Conservation (phyloP, 2,329 filamentous ascomycete species). For the Didymella arachidicola region DNA sequence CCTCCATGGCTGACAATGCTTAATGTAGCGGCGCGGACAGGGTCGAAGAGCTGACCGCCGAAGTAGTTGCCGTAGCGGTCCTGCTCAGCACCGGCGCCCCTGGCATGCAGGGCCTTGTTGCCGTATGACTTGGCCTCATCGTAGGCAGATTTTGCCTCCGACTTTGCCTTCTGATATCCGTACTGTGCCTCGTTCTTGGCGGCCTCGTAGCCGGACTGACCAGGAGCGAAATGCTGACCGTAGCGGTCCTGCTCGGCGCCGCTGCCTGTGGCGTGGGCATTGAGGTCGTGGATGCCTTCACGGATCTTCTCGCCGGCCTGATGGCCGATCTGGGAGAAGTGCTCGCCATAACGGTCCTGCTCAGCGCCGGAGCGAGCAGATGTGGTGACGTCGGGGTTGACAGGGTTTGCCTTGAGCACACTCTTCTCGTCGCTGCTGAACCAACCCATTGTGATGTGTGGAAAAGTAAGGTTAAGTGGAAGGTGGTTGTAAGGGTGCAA, state of each 20-base stretch:
- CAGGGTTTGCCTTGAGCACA: conserved; percentile 25
- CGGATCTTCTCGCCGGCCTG: conserved; percentile 32
- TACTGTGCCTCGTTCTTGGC: conserved; percentile 34
- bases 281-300: conserved; percentile 31
- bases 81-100: conserved; percentile 43
- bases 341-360: conserved; percentile 43
- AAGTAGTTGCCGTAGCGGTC: conserved; percentile 46
- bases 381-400: conserved; percentile 36
- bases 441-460: conserved; percentile 35
- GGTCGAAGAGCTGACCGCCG: conserved; percentile 33
- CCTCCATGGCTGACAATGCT: conserved; percentile 35
- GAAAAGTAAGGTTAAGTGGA: conserved; percentile 1
- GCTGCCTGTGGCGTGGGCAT: conserved; percentile 32
- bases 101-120: conserved; percentile 22
- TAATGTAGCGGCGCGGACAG: conserved; percentile 35
- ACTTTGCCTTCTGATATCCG: conserved; percentile 32
- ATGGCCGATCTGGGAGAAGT: conserved; percentile 36
- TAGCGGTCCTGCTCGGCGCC: conserved; percentile 47
- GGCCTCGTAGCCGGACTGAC: conserved; percentile 24
- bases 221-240: conserved; percentile 36
- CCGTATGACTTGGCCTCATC: conserved; percentile 35
- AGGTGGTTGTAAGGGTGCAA: background rate
- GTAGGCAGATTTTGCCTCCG: conserved; percentile 25
- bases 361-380: conserved; percentile 42
- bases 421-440: conserved; percentile 39